Evolutionary conservation across 495 filamentous ascomycete genomes (phyloP).

Genomic region (Penicillium crystallinum): DNA sequence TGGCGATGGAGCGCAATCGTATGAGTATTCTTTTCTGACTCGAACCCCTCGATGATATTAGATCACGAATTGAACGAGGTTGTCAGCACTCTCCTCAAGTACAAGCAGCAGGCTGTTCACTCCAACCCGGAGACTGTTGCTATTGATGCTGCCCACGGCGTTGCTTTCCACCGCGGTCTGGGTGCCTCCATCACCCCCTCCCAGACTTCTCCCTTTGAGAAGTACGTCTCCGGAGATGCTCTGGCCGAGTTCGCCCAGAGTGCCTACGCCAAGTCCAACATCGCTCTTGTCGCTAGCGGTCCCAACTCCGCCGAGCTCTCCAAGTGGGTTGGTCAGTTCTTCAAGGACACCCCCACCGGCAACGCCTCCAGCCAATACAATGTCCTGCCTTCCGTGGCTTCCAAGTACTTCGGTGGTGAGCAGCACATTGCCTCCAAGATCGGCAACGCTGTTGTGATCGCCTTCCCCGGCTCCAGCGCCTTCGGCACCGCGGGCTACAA

Average conservation of each 20-base stretch:
- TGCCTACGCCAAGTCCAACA: slow-evolving; percentile 83
- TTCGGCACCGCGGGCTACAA: slow-evolving; percentile 67
- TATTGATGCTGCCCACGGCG: slow-evolving; percentile 75
- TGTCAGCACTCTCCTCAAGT: slow-evolving; percentile 63
- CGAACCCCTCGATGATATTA: slow-evolving; percentile 30
- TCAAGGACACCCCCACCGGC: slow-evolving; percentile 48
- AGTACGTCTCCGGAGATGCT: slow-evolving; percentile 68
- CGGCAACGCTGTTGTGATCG: slow-evolving; percentile 77
- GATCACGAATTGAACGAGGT: slow-evolving; percentile 87
- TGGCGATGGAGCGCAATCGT: not conserved
- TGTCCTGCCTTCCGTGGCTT: slow-evolving; percentile 42
- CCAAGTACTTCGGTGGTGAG: slow-evolving; percentile 92
- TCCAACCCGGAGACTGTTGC: slow-evolving; percentile 65
- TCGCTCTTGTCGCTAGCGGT: slow-evolving; percentile 86
- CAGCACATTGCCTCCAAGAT: slow-evolving; percentile 73
- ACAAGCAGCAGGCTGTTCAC: slow-evolving; percentile 63
- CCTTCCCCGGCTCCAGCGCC: slow-evolving; percentile 83
- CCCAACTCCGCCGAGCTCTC: slow-evolving; percentile 66
- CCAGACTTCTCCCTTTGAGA: slow-evolving; percentile 59
- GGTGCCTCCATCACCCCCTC: slow-evolving; percentile 69
- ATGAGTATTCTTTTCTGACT: slow-evolving; percentile 10
- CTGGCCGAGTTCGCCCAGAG: slow-evolving; percentile 66
- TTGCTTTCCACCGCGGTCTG: slow-evolving; percentile 93
- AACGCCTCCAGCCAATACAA: slow-evolving; percentile 32
- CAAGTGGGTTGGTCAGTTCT: slow-evolving; percentile 94